Percentiles rank a stretch among this genome's conserved stretches.
These are phyloP conservation scores for Jamesozyma jinghongensis DNA, from an alignment of 805 yeast genomes.

Conservation along the genomic window DNA sequence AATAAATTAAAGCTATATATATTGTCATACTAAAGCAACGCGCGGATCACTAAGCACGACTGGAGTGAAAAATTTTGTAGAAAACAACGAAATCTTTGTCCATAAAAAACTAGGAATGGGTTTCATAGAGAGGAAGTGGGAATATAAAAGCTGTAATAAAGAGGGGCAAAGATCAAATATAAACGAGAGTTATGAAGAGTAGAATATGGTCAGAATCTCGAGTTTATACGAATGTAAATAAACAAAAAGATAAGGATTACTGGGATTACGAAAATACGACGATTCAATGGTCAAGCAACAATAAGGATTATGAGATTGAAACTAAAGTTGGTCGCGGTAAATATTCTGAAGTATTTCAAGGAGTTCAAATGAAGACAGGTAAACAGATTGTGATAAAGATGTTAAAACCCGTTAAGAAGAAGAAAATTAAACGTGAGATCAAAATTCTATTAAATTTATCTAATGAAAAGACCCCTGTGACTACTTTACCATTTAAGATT, in stretches of 20 bases:
- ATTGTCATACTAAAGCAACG: too few relatives aligned
- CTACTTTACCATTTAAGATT: constrained; percentile 16
- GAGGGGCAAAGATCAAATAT: neutral
- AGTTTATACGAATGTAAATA: constrained; percentile 71
- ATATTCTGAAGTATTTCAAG: constrained; percentile 91
- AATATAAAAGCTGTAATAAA: too few relatives aligned
- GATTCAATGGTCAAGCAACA: constrained; percentile 53
- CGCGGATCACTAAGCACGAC: too few relatives aligned
- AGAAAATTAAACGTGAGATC: constrained; percentile 84
- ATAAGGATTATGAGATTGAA: constrained; percentile 60
- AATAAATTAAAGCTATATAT: too few relatives aligned
- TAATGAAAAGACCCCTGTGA: constrained; percentile 25
- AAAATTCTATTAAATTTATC: constrained; percentile 77
- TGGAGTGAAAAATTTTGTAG: too few relatives aligned
- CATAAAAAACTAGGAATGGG: too few relatives aligned
- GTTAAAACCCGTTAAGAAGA: constrained; percentile 84
- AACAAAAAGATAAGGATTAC: constrained; percentile 56
- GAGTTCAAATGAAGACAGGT: constrained; percentile 57
- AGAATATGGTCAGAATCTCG: constrained; percentile 40
- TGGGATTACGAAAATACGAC: constrained; percentile 77
- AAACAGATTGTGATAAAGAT: constrained; percentile 75
- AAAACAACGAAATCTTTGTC: too few relatives aligned
- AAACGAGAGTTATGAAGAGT: constrained; percentile 19
- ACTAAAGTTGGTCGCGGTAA: constrained; percentile 86
- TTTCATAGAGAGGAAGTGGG: neutral